Conservation (phyloP, 495 filamentous ascomycete species). For the Parachaetomium inaequale region DNA sequence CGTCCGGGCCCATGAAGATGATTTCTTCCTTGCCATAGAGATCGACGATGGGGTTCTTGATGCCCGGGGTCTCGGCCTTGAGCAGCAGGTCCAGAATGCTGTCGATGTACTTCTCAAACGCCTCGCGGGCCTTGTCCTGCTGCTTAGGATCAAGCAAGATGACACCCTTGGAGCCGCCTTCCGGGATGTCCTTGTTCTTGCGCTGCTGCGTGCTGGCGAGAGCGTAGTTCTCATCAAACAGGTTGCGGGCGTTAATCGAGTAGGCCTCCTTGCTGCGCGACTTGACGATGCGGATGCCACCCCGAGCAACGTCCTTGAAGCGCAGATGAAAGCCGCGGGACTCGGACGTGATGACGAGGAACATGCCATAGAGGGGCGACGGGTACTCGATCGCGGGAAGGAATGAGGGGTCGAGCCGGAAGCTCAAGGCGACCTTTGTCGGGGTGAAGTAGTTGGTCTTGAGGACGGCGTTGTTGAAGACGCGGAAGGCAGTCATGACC, state of each 20-base stretch:
- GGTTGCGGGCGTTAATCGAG: conserved; percentile 87
- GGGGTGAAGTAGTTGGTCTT: conserved; percentile 99
- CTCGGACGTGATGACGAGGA: conserved; percentile 93
- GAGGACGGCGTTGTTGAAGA: conserved; percentile 85
- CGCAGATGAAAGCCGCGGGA: conserved; percentile 96
- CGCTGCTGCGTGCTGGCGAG: conserved; percentile 97
- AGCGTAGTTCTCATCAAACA: conserved; percentile 98
- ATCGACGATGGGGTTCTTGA: conserved; percentile 98
- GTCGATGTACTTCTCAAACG: conserved; percentile 99
- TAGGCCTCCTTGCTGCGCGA: conserved; percentile 93
- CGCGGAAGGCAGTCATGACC: conserved; percentile 95
- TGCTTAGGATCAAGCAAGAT: conserved; percentile 90
- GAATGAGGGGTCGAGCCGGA: conserved; percentile 86
- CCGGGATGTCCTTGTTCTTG: conserved; percentile 99
- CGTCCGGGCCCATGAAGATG: conserved; percentile 95
- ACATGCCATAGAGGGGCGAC: conserved; percentile 94
- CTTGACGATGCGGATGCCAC: conserved; percentile 97
- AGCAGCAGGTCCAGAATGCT: conserved; percentile 93
- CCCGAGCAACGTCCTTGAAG: conserved; percentile 95
- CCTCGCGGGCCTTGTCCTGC: conserved; percentile 84
- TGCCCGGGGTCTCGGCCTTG: conserved; percentile 83
- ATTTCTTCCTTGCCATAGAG: conserved; percentile 92
- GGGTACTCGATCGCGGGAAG: conserved; percentile 90
- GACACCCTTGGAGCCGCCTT: conserved; percentile 97
- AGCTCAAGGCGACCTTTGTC: conserved; percentile 96